These are phyloP conservation scores for Gnomoniopsis sp. DNA, from an alignment of 2,329 filamentous ascomycete genomes.

Conservation along the genomic window DNA sequence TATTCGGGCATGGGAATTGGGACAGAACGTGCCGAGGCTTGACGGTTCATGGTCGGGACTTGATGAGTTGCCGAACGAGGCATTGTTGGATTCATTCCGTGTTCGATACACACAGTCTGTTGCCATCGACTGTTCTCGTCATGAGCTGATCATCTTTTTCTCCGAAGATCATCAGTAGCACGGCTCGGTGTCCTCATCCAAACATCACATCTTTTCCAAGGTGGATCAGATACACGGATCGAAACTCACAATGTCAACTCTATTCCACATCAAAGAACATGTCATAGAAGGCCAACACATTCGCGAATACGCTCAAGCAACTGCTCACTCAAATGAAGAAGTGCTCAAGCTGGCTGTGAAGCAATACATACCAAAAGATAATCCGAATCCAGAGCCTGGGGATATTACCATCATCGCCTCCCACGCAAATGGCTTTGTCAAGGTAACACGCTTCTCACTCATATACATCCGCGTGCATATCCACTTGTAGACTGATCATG, in stretches of 20 bases:
- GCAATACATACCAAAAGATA: conserved; percentile 78
- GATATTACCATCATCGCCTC: conserved; percentile 83
- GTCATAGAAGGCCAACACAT: conserved; percentile 72
- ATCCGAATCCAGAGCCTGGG: conserved; percentile 63
- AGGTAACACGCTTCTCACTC: conserved; percentile 47
- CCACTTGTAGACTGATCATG: background rate
- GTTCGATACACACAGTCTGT: too few relatives aligned
- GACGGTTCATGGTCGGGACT: background rate
- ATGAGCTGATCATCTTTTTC: too few relatives aligned
- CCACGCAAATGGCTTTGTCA: conserved; percentile 91
- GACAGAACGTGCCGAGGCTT: background rate
- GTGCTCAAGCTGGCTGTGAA: conserved; percentile 73
- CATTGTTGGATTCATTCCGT: background rate
- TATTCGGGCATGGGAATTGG: too few relatives aligned
- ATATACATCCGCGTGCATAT: background rate
- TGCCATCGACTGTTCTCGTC: too few relatives aligned
- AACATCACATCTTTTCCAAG: too few relatives aligned
- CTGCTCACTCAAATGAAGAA: conserved; percentile 70
- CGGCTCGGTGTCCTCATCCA: too few relatives aligned
- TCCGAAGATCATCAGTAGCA: too few relatives aligned
- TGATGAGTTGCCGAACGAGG: background rate
- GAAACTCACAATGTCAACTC: conserved; percentile 29
- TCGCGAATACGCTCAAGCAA: conserved; percentile 74
- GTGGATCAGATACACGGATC: background rate
- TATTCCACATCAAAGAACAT: conserved; percentile 71